Base-by-base conservation (phyloP, 768 basidiomycete species). In the Termitomyces sp. region DNA sequence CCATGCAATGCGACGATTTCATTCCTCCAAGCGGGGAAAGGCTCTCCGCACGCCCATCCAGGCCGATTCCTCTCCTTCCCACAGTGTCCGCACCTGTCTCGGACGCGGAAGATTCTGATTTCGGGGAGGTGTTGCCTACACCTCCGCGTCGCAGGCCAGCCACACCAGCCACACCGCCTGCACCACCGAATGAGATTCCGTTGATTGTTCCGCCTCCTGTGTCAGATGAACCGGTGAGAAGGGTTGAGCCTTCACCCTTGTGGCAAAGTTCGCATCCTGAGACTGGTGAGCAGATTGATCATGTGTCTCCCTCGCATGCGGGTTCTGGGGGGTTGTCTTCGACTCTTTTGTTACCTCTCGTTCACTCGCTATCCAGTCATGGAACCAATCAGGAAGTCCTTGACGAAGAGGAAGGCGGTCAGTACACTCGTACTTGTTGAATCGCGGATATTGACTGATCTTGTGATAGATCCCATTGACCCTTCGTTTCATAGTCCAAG, bases 371-470 rank as follows among this genome's bases (percentile, higher is more conserved):
- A 36, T 49, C 11, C 11, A 4, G 10, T 25, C 43, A 42, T n/a
- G 43, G 34, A 49, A 67, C 70, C 10, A 65, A 71, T 17, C 69
- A 72, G 20, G 84, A 85, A 65, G 67, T 87, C 25, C 69, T 87
- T 55, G 81, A 85, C 68, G 87, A 88, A 37, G 81, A 83, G 31
- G 85, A 88, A 70, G 85, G 83, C 47, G 86, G 87, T 87, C 60
- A 61, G 83, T 72, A 12, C 43, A 11, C 5, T 48, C 17, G 14
- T 48, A 2, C 25, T 9, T 20, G 20, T 63, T 56, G 17, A 10
- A 36, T 4, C 31, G 25, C 37, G 20, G 38, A n/a, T 53, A 25
- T 58, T 4, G 15, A 25, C 20, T 40, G 54, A 52, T 32, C 37
- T 43, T 29, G 15, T 62, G 32, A 51, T 65, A 89, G 88, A 90